Evolutionary conservation across 2,329 filamentous ascomycete genomes (phyloP).

Genomic region (Grosmannia clavigera): DNA sequence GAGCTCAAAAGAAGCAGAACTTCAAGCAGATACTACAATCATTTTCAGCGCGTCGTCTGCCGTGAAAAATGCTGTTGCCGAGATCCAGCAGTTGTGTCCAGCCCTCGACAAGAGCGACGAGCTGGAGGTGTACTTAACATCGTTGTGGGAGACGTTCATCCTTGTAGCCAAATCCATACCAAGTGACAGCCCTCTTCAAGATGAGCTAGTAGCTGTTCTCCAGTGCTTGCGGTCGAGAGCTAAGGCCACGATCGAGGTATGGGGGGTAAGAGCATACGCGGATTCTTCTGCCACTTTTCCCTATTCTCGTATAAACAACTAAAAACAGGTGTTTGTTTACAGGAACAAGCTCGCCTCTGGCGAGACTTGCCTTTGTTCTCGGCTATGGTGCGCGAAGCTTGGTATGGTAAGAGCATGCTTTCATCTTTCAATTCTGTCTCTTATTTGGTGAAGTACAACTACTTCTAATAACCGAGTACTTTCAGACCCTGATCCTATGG

Average conservation of each 20-base stretch:
- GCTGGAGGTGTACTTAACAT: neutral
- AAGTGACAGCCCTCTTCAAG: neutral
- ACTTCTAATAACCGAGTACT: too few species aligned
- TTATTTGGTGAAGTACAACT: too few species aligned
- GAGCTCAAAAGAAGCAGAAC: too few species aligned
- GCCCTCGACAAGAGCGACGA: neutral
- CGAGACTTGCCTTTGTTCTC: neutral
- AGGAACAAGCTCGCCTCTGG: neutral
- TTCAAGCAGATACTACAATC: too few species aligned
- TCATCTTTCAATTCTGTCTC: too few species aligned
- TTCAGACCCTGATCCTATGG: too few species aligned
- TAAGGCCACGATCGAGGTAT: neutral
- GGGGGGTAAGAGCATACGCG: neutral
- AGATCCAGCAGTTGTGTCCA: neutral
- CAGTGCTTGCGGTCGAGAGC: neutral
- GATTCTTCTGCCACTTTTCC: neutral
- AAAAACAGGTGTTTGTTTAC: neutral
- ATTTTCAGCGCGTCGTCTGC: neutral
- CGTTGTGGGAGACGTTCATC: neutral
- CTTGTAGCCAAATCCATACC: neutral
- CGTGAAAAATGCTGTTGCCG: neutral
- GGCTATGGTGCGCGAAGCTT: neutral
- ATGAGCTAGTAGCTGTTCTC: neutral
- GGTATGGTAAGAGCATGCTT: neutral
- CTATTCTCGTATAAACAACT: too few species aligned